Base-by-base conservation (phyloP, 75 land plant species). In the Pinus taeda region DNA sequence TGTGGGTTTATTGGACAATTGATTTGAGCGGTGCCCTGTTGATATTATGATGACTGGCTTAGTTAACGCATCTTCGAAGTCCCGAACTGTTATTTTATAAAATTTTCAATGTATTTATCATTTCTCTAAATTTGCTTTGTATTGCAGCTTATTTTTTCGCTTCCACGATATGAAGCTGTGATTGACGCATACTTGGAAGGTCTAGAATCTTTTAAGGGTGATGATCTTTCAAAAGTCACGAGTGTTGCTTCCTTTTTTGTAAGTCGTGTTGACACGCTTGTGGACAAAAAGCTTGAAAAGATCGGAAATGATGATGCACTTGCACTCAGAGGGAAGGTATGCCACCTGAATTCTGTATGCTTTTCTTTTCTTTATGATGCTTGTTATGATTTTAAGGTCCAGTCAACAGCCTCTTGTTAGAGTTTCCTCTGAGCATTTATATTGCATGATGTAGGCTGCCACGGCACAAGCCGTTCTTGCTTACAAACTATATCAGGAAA, bases 161-260 rank as follows among this genome's bases (percentile, higher is more conserved):
- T 97, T 49, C 72, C 93, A 36, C 85, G 99, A 85, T 97, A 97
- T 80, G 98, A 97, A 74, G 95, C 93, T 20, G 99, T 97, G 12
- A 97, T 97, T 39, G 99, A 97, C 81, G 99, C 99, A 57, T 97
- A 97, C 78, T 36, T 97, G 80, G 99, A 95, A 74, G 99, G 99
- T 30, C 88, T 97, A 39, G 99, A 97, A 82, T 86, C 96, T 14
- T 88, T 86, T n/a, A 91, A 93, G 14, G 81, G 87, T 12, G 81
- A 78, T 74, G 99, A 96, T 73, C 89, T 97, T 22, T 95, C 98
- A 33, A 90, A 83, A 71, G 88, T 95, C 26, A 87, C 98, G 2
- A 97, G 99, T 87, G 99, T 97, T 74, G 99, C 99, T 39, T 97
- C 98, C 57, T 97, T 97, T 80, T 97, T 97, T 83, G 99, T 97